These are phyloP conservation scores for Blastomyces emzantsi DNA, from an alignment of 2,329 filamentous ascomycete genomes.

Conservation along the genomic window DNA sequence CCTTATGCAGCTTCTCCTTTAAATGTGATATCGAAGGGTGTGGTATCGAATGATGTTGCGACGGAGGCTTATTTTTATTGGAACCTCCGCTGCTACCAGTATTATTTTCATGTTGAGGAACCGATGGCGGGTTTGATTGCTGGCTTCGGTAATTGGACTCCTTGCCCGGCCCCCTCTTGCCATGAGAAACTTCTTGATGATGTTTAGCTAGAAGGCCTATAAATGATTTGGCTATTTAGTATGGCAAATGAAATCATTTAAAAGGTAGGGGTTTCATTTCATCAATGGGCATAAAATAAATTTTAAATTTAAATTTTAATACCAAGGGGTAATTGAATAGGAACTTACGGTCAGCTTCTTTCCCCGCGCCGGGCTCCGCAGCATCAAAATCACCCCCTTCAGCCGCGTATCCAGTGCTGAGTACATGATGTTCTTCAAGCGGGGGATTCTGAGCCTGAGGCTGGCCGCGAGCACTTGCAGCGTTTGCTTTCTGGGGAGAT, in stretches of 20 bases:
- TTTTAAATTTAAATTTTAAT: not conserved
- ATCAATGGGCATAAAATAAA: no score
- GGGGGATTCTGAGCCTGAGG: constrained; percentile 23
- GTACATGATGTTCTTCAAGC: constrained; percentile 51
- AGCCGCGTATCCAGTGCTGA: constrained; percentile 49
- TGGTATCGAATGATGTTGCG: not conserved
- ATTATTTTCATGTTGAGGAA: not conserved
- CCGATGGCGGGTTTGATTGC: not conserved
- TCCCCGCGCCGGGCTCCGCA: constrained; percentile 52
- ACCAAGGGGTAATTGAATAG: not conserved
- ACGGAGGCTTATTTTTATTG: not conserved
- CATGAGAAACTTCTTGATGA: not conserved
- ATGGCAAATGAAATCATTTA: not conserved
- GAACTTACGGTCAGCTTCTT: constrained; percentile 54
- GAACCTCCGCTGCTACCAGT: not conserved
- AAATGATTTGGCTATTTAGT: not conserved
- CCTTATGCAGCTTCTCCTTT: constrained; percentile 30
- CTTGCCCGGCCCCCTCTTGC: not conserved
- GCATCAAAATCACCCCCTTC: constrained; percentile 47
- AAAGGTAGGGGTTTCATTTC: not conserved
- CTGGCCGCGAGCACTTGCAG: not conserved
- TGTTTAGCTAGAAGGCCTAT: not conserved
- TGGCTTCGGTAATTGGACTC: not conserved
- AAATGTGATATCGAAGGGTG: constrained; percentile 17
- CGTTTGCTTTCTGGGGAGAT: not conserved